These are phyloP conservation scores for Penicillium sp. DNA, from an alignment of 2,329 filamentous ascomycete species.

Conservation along the genomic window DNA sequence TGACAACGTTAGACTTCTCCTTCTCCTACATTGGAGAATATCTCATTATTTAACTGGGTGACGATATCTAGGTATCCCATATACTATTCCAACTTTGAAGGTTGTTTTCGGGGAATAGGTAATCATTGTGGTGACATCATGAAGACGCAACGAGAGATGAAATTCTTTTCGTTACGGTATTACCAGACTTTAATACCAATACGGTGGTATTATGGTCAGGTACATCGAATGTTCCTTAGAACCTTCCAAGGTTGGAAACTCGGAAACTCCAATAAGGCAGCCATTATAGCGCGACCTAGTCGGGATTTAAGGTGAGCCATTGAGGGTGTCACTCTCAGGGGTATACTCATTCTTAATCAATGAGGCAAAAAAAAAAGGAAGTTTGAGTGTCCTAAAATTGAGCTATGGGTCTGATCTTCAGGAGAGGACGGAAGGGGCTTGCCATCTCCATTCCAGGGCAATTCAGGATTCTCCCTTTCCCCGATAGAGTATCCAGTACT, in stretches of 20 bases:
- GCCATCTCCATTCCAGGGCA: slow-evolving; percentile 17
- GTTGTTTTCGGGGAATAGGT: neutral
- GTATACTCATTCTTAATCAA: slow-evolving; percentile 2
- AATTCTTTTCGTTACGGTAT: neutral
- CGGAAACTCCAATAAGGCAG: neutral
- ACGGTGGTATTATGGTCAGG: neutral
- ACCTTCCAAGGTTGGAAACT: neutral
- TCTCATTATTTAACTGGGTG: neutral
- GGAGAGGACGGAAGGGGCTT: slow-evolving; percentile 25
- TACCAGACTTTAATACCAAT: neutral
- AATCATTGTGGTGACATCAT: slow-evolving; percentile 25
- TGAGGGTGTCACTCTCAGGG: slow-evolving; percentile 1
- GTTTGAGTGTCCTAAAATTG: neutral
- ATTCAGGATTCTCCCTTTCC: slow-evolving; percentile 3
- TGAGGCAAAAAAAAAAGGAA: neutral
- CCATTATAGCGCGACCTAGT: neutral
- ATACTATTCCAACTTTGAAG: neutral
- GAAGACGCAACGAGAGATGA: slow-evolving; percentile 12
- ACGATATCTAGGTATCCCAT: neutral
- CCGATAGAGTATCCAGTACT: neutral
- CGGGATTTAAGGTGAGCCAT: slow-evolving; percentile 6
- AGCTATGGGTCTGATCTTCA: slow-evolving; percentile 27
- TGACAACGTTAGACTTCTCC: neutral
- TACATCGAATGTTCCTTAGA: neutral
- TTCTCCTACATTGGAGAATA: neutral